Conservation (phyloP, 352 stramenopile species). For the Pythium phragmiticola region DNA sequence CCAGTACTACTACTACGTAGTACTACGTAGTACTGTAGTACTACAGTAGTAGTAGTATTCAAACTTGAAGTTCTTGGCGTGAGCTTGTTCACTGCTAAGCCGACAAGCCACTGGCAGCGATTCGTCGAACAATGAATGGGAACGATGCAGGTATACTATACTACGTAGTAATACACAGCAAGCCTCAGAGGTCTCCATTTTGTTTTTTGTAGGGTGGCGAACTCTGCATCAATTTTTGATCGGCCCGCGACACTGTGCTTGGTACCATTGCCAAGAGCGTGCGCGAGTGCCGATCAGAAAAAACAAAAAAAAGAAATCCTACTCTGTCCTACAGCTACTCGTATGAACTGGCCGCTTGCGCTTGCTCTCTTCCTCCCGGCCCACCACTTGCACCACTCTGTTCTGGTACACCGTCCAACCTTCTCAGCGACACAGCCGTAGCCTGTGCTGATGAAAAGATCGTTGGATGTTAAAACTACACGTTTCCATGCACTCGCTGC, state of each 20-base stretch:
- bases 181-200: neutral
- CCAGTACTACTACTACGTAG: too few species aligned
- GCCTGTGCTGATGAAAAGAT: neutral
- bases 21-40: too few species aligned
- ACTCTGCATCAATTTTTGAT: conserved; percentile 1
- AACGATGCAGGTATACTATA: too few species aligned
- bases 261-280: conserved; percentile 27
- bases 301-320: conserved; percentile 20
- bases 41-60: too few species aligned
- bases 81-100: too few species aligned
- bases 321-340: conserved; percentile 25
- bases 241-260: conserved; percentile 3
- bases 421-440: neutral
- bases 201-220: neutral
- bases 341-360: conserved; percentile 5
- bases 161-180: too few species aligned
- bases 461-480: conserved; percentile 3
- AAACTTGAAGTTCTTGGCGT: too few species aligned
- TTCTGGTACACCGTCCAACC: conserved; percentile 9
- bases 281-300: neutral
- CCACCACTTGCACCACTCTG: conserved; percentile 13
- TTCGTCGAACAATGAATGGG: too few species aligned
- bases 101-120: too few species aligned
- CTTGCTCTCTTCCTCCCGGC: neutral
- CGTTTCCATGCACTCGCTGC: conserved; percentile 17